Evolutionary conservation across 495 filamentous ascomycete species (phyloP).

Genomic region (Xylaria acuta): DNA sequence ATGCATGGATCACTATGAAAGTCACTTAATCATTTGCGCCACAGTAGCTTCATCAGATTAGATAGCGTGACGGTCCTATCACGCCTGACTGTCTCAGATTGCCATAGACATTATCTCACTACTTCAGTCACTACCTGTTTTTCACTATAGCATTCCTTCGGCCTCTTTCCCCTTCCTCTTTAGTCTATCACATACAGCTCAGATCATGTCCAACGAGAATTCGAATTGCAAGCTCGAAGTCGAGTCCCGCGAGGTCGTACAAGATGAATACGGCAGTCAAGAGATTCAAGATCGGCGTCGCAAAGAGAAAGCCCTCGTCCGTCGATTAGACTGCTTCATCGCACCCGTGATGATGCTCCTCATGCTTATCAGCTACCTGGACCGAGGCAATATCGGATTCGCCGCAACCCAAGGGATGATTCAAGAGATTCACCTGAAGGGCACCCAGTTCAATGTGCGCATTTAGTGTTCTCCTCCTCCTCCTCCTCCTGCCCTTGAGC

Average conservation of each 20-base stretch:
- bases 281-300: neutral
- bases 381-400: slow-evolving; percentile 51
- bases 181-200: neutral
- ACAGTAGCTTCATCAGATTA: neutral
- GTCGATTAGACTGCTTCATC: slow-evolving; percentile 51
- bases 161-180: neutral
- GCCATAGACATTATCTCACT: neutral
- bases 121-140: neutral
- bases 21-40: neutral
- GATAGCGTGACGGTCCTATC: neutral
- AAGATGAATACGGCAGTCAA: neutral
- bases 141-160: neutral
- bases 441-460: slow-evolving; percentile 45
- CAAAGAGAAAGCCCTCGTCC: slow-evolving; percentile 37
- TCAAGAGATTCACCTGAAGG: slow-evolving; percentile 45
- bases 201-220: neutral
- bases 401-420: slow-evolving; percentile 51
- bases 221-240: neutral
- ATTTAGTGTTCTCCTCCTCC: neutral
- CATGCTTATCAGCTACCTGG: slow-evolving; percentile 49
- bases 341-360: slow-evolving; percentile 50
- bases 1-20: neutral
- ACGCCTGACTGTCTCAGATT: neutral
- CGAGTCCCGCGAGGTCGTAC: neutral
- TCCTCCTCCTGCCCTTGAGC: neutral